These are phyloP conservation scores for Neophaeococcomyces mojaviensis DNA, from an alignment of 2,329 filamentous ascomycete genomes.

Conservation along the genomic window DNA sequence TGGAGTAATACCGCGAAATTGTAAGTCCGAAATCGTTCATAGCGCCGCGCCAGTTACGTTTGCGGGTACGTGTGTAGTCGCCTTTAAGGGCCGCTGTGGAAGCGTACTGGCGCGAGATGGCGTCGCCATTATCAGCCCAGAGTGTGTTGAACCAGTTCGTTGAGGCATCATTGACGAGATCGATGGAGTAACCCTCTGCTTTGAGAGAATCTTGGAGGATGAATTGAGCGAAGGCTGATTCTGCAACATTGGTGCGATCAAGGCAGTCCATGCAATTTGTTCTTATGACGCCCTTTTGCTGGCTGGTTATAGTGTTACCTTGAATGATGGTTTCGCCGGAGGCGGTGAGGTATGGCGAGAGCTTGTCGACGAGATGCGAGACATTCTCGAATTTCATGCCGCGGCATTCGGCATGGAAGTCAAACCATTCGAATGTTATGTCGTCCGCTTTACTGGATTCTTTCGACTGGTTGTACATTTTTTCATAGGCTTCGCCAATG, in stretches of 20 bases:
- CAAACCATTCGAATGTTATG: constrained; percentile 87
- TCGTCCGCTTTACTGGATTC: constrained; percentile 49
- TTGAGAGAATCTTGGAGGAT: constrained; percentile 74
- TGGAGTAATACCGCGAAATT: constrained; percentile 65
- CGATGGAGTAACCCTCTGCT: constrained; percentile 67
- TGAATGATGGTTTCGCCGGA: constrained; percentile 63
- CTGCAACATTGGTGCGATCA: constrained; percentile 91
- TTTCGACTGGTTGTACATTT: constrained; percentile 60
- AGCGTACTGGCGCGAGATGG: constrained; percentile 90
- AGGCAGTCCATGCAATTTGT: constrained; percentile 99
- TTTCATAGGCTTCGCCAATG: constrained; percentile 71
- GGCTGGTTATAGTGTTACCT: constrained; percentile 33
- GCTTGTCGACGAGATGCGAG: constrained; percentile 62
- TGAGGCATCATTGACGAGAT: constrained; percentile 65
- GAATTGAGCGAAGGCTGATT: constrained; percentile 80
- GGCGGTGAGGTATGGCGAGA: constrained; percentile 60
- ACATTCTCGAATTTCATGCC: constrained; percentile 99
- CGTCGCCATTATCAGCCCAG: constrained; percentile 97
- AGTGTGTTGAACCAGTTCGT: constrained; percentile 92
- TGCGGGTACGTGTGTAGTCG: constrained; percentile 80
- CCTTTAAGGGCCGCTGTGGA: constrained; percentile 94
- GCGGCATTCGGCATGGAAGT: constrained; percentile 85
- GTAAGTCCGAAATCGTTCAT: constrained; percentile 87
- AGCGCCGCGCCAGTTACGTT: constrained; percentile 83
- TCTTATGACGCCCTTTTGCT: constrained; percentile 70